Base-by-base conservation (phyloP, 176 grass and related monocot genomes). In the Juncus effusus region DNA sequence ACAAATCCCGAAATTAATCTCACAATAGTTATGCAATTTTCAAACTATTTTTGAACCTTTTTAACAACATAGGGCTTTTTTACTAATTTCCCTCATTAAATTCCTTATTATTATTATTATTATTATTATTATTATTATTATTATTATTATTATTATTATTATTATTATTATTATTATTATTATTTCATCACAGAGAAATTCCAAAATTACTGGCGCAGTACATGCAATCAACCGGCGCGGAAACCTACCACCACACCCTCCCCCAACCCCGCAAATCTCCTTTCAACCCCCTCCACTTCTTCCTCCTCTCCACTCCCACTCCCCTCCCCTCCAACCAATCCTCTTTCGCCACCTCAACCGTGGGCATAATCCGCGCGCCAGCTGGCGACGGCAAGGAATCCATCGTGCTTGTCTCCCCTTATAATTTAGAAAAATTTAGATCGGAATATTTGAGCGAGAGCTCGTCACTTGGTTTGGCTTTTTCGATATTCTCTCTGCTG, bases 401-500 rank as follows among this genome's bases (percentile, higher is more conserved):
- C 19, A 28, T 28, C 19, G 19, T 28, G 19, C 19, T 28, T 28
- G 19, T 28, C 59, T 88, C 81, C 76, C 93, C 93, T 74, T 96
- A 91, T 69, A 86, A 92, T 84, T 85, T 77, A 69, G 77, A 81
- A 55, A 72, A 77, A 38, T 58, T 78, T 73, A 54, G 76, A 65
- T 42, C 62, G 7, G 86, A 87, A 92, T 64, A 49, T 75, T 65
- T n/a, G n/a, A n/a, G n/a, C n/a, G n/a, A n/a, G n/a, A n/a, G n/a
- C n/a, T 77, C 87, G 79, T 91, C 93, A 2, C 63, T 96, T 9
- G 82, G 82, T 13, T 75, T 96, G 74, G 93, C 84, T 59, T 96
- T 96, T 80, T 96, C 93, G 71, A 72, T 91, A 53, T 92, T 96
- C 75, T 92, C 88, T 41, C 85, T 96, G 54, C 64, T 96, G 47